phyloP scores from a whole-genome alignment of 352 stramenopile genomes.

The Aphanomyces stellatus region DNA sequence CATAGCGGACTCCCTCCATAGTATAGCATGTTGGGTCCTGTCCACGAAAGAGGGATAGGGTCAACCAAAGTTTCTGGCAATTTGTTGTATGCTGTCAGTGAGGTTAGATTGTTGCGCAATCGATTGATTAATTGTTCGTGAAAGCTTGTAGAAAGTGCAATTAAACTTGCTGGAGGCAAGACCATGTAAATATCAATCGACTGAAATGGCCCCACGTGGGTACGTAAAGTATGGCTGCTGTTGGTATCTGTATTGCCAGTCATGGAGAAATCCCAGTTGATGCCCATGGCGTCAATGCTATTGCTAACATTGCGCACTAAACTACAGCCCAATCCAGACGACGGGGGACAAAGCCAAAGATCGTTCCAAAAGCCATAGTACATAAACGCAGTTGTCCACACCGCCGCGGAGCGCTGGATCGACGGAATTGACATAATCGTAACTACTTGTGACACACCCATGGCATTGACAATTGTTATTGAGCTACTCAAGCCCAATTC shows the following conservation, averaged over 20 bases:
- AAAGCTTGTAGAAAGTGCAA: neutral
- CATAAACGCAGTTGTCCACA: neutral
- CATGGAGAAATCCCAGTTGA: constrained; percentile 1
- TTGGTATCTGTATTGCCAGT: neutral
- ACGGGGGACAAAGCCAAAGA: neutral
- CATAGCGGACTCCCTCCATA: constrained; percentile 4
- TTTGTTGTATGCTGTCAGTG: neutral
- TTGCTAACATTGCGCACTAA: neutral
- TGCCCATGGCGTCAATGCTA: neutral
- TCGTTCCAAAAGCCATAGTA: constrained; percentile 6
- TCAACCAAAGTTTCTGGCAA: neutral
- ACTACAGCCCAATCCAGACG: neutral
- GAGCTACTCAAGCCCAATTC: neutral
- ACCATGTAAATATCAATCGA: neutral
- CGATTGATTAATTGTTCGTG: neutral
- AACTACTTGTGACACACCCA: neutral
- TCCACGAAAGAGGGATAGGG: neutral
- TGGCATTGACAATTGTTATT: constrained; percentile 7
- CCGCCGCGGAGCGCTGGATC: neutral
- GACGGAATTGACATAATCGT: neutral
- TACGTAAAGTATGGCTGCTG: neutral
- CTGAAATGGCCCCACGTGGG: neutral
- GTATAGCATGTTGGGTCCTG: neutral
- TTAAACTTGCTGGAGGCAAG: neutral
- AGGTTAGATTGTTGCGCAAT: neutral